Conservation (phyloP, 192 early-diverging fungal species). For the Radiomyces spectabilis region DNA sequence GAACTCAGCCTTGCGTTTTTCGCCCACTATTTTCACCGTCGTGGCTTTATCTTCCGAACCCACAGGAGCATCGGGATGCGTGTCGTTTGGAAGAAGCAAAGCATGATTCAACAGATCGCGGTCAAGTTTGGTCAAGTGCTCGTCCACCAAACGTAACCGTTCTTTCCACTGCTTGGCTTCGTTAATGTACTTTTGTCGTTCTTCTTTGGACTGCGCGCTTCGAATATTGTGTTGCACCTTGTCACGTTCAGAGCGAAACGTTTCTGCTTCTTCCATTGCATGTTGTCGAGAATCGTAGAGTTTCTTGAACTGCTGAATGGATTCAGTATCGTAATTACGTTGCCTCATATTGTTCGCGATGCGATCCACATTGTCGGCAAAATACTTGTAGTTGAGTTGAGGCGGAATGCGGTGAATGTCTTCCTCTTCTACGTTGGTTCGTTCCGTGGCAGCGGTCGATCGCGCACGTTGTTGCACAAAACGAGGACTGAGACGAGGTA, state of each 20-base stretch:
- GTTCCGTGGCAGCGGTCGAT: too few relatives aligned
- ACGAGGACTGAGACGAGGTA: too few relatives aligned
- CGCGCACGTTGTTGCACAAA: too few relatives aligned
- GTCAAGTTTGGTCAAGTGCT: constrained; percentile 40
- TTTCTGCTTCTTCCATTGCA: background rate
- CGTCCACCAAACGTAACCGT: constrained; percentile 44
- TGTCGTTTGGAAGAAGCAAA: constrained; percentile 69
- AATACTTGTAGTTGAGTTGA: constrained; percentile 14
- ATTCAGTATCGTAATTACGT: constrained; percentile 13
- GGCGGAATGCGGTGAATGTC: constrained; percentile 24
- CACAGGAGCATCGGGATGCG: constrained; percentile 65
- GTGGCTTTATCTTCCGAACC: constrained; percentile 66
- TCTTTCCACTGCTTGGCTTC: constrained; percentile 55
- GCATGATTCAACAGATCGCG: constrained; percentile 51
- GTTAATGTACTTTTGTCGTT: constrained; percentile 29
- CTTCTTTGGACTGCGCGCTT: constrained; percentile 14
- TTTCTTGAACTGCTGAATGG: constrained; percentile 1
- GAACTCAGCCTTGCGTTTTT: constrained; percentile 18
- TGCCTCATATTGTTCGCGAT: constrained; percentile 20
- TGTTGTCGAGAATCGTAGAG: constrained; percentile 3
- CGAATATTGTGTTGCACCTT: constrained; percentile 10
- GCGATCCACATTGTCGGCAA: constrained; percentile 15
- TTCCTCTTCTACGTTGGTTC: too few relatives aligned
- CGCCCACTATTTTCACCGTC: constrained; percentile 39
- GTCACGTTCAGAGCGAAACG: constrained; percentile 10